These are phyloP conservation scores for Lepiota subincarnata DNA, from an alignment of 768 basidiomycete genomes.

Conservation along the genomic window DNA sequence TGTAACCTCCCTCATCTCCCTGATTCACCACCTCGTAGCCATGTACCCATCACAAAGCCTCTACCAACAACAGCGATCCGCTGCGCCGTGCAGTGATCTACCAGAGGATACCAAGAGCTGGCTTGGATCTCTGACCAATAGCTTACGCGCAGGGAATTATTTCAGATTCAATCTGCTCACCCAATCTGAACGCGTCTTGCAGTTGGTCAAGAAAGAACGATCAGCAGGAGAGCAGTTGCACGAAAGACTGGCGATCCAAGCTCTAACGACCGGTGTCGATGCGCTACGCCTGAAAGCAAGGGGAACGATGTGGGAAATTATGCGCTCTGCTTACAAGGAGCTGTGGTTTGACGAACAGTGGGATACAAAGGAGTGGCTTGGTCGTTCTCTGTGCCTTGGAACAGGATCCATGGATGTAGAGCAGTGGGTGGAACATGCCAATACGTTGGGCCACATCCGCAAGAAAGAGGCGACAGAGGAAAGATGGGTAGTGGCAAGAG, in stretches of 20 bases:
- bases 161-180: conserved; percentile 46
- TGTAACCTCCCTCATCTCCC: conserved; percentile 37
- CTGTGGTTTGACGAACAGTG: conserved; percentile 37
- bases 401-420: conserved; percentile 25
- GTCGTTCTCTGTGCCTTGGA: conserved; percentile 42
- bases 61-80: conserved; percentile 43
- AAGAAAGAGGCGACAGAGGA: conserved; percentile 54
- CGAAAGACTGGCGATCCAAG: conserved; percentile 27
- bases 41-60: conserved; percentile 63
- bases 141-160: conserved; percentile 54
- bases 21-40: conserved; percentile 54
- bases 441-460: conserved; percentile 41
- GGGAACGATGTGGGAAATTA: conserved; percentile 51
- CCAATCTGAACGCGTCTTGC: conserved; percentile 18
- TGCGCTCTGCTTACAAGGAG: conserved; percentile 65
- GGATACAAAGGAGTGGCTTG: conserved; percentile 44
- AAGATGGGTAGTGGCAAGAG: conserved; percentile 60
- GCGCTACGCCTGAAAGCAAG: conserved; percentile 47
- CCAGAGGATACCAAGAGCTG: conserved; percentile 39
- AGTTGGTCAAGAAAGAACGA: conserved; percentile 17
- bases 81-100: conserved; percentile 38
- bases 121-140: conserved; percentile 48
- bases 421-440: conserved; percentile 46
- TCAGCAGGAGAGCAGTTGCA: neutral
- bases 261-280: conserved; percentile 42